Percentiles rank a stretch among this genome's conserved stretches.
Evolutionary conservation across 2,329 filamentous ascomycete species (phyloP).

Genomic region (Nigrospora osmanthi): DNA sequence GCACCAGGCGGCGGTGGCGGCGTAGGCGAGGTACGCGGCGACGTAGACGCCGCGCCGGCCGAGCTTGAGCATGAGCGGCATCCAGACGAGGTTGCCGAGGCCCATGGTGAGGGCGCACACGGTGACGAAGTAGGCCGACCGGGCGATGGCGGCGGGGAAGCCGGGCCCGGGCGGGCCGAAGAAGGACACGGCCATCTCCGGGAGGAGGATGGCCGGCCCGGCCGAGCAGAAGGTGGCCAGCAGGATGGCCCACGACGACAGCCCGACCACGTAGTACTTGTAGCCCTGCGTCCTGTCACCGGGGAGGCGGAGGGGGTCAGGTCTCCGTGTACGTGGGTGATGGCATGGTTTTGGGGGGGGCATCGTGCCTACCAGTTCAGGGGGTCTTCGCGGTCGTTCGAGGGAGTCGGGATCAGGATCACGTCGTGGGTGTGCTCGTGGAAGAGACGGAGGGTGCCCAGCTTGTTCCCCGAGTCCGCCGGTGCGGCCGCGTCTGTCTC

Average conservation of each 20-base stretch:
- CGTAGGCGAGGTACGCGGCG: slow-evolving; percentile 33
- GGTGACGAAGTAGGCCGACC: slow-evolving; percentile 45
- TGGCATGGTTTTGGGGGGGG: neutral
- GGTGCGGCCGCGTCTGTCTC: too few species aligned
- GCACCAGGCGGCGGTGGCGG: slow-evolving; percentile 32
- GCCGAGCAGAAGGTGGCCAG: slow-evolving; percentile 50
- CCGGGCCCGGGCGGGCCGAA: slow-evolving; percentile 25
- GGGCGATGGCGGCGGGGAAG: slow-evolving; percentile 26
- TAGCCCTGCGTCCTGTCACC: slow-evolving; percentile 31
- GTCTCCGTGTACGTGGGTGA: neutral
- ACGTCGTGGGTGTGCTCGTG: slow-evolving; percentile 30
- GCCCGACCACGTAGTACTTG: slow-evolving; percentile 39
- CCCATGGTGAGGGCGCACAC: slow-evolving; percentile 41
- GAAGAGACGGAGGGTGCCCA: slow-evolving; percentile 34
- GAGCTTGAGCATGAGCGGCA: slow-evolving; percentile 36
- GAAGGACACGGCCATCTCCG: slow-evolving; percentile 30
- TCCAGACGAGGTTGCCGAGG: slow-evolving; percentile 36
- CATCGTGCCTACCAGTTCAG: slow-evolving; percentile 19
- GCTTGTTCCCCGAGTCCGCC: slow-evolving; percentile 10
- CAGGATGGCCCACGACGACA: slow-evolving; percentile 45
- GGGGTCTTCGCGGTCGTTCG: slow-evolving; percentile 27
- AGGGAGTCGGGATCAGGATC: slow-evolving; percentile 23
- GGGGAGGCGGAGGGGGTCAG: too few species aligned
- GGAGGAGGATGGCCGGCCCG: slow-evolving; percentile 17
- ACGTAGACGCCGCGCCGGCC: slow-evolving; percentile 34